Base-by-base conservation (phyloP, 192 early-diverging fungal genomes). In the Paraglomus occultum region DNA sequence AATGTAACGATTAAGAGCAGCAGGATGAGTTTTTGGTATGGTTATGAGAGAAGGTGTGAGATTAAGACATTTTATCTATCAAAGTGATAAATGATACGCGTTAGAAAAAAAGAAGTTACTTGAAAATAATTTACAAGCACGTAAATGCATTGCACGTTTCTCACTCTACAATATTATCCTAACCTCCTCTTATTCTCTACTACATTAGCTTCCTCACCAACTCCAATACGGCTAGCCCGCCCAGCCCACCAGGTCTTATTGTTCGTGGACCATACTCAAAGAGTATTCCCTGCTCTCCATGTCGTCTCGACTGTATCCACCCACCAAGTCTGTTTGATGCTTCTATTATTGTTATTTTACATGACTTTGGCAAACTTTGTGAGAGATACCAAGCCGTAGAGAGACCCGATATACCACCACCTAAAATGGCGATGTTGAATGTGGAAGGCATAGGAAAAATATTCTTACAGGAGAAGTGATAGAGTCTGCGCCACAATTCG, bases 341-440 rank as follows among this genome's bases (percentile, higher is more conserved):
- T 71, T 96, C 93, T 23, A 97, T 62, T 23, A 99, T 71, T 6
- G 82, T 83, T 20, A 99, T 83, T n/a, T 83, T 71, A 8, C 80
- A 79, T 50, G 70, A 70, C 20, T 72, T 8, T 2, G 83, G 73
- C 6, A 71, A 64, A 22, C 71, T 68, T 39, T 79, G 79, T 7
- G 90, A 75, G 15, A 94, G 77, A 77, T 90, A 91, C 84, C 87
- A 95, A 4, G 93, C 93, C 3, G 92, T 80, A 47, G 89, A 87
- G 15, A 98, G 87, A 12, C 95, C 95, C 18, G 89, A 89, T 72
- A 99, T 90, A 39, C 96, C 96, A 42, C 92, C 95, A 43, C 96
- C 96, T 6, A 98, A 77, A n/a, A 98, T 87, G 6, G 85, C 84
- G 71, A 94, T 80, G 53, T 73, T 74, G 8, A 73, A 73, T 58